phyloP scores from a whole-genome alignment of 768 basidiomycete species.

The Lactifluus hygrophoroides region DNA sequence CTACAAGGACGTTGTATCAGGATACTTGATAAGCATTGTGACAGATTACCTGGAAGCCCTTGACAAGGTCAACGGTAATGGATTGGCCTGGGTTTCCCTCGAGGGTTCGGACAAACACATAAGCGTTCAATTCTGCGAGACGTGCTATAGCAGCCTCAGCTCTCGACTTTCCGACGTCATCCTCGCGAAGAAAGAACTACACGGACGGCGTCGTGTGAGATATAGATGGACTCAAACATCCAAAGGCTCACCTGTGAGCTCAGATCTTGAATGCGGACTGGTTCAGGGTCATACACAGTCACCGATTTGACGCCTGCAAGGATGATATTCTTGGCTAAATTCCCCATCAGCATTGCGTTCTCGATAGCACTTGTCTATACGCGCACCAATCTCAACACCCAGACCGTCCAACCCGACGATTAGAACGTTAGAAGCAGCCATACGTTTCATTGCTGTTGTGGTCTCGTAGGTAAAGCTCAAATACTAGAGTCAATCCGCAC shows the following conservation, averaged over 20 bases:
- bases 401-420: slow-evolving; percentile 88
- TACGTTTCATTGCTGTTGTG: slow-evolving; percentile 90
- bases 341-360: slow-evolving; percentile 4
- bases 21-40: neutral
- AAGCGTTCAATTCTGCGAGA: slow-evolving; percentile 88
- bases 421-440: slow-evolving; percentile 93
- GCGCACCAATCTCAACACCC: slow-evolving; percentile 86
- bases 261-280: slow-evolving; percentile 79
- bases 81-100: slow-evolving; percentile 68
- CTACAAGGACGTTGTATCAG: slow-evolving; percentile 31
- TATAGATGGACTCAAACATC: neutral
- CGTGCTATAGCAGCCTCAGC: slow-evolving; percentile 83
- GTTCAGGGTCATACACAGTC: slow-evolving; percentile 89
- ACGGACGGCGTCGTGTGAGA: neutral
- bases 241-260: slow-evolving; percentile 68
- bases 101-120: slow-evolving; percentile 89
- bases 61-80: slow-evolving; percentile 71
- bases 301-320: slow-evolving; percentile 97
- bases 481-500: slow-evolving; percentile 10
- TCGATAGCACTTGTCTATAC: neutral
- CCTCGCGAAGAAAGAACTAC: slow-evolving; percentile 88
- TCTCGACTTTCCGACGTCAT: slow-evolving; percentile 81
- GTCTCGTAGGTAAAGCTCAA: neutral
- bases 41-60: slow-evolving; percentile 73
- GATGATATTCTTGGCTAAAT: slow-evolving; percentile 83